Percentiles rank a stretch among this genome's conserved stretches.
These are phyloP conservation scores for Delitschia confertaspora DNA, from an alignment of 495 filamentous ascomycete species.

Conservation along the genomic window DNA sequence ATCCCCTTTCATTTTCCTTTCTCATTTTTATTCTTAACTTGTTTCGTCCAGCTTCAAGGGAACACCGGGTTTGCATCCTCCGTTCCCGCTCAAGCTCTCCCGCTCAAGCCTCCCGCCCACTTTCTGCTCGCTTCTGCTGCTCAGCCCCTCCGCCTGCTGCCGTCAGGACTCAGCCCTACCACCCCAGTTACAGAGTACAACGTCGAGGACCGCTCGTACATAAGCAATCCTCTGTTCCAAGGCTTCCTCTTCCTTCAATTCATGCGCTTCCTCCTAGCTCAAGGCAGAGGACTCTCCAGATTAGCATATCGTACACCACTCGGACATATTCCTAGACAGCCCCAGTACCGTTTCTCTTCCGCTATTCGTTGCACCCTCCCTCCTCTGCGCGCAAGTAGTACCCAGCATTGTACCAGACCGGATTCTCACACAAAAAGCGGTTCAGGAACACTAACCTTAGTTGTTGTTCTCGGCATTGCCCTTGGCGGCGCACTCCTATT, in stretches of 20 bases:
- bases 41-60: no score
- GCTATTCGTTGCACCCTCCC: not conserved
- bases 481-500: conserved; percentile 19
- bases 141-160: no score
- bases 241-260: not conserved
- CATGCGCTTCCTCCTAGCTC: not conserved
- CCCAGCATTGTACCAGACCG: not conserved
- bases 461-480: conserved; percentile 17
- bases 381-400: conserved; percentile 1
- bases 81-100: no score
- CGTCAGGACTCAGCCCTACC: no score
- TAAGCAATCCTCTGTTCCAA: no score
- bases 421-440: conserved; percentile 7
- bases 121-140: no score
- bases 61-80: no score
- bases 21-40: no score
- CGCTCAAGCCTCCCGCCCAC: no score
- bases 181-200: no score
- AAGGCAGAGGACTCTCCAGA: not conserved
- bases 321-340: conserved; percentile 9
- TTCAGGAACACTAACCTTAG: conserved; percentile 8
- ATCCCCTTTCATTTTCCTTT: no score
- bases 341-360: conserved; percentile 8
- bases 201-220: no score
- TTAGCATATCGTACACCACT: conserved; percentile 8